Percentiles rank a stretch among this genome's conserved stretches.
These are phyloP conservation scores for Parietaria judaica DNA, from an alignment of 306 rosid species.

Conservation along the genomic window DNA sequence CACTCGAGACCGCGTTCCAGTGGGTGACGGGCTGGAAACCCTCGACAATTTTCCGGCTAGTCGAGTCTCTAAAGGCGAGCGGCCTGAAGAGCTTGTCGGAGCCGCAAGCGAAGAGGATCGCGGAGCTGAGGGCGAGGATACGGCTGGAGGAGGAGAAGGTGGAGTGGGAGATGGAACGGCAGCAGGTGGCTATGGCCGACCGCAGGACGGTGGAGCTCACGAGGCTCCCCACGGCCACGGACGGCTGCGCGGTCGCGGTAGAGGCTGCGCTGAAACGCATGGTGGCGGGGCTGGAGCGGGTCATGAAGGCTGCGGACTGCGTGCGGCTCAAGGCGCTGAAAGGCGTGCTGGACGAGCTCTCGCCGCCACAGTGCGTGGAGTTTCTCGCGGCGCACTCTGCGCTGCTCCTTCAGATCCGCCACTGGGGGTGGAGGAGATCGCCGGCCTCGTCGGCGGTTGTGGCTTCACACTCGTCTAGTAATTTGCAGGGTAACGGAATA, in stretches of 20 bases:
- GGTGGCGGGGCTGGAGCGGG: slow-evolving; percentile 41
- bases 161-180: slow-evolving; percentile 42
- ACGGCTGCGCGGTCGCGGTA: neutral
- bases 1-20: slow-evolving; percentile 25
- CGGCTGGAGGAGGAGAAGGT: slow-evolving; percentile 34
- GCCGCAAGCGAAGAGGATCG: slow-evolving; percentile 19
- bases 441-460: no score
- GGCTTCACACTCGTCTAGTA: no score
- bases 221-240: slow-evolving; percentile 6
- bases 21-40: slow-evolving; percentile 54
- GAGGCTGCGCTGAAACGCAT: slow-evolving; percentile 38
- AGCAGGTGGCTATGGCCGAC: slow-evolving; percentile 51
- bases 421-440: slow-evolving; percentile 28
- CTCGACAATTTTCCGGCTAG: slow-evolving; percentile 26
- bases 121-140: slow-evolving; percentile 20
- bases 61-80: slow-evolving; percentile 10
- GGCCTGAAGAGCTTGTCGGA: slow-evolving; percentile 18
- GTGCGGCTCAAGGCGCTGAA: slow-evolving; percentile 60
- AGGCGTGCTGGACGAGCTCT: slow-evolving; percentile 50
- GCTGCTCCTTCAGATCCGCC: slow-evolving; percentile 38
- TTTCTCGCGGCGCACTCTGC: slow-evolving; percentile 42
- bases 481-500: no score
- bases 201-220: slow-evolving; percentile 39
- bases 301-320: slow-evolving; percentile 70
- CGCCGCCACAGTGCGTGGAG: slow-evolving; percentile 53